phyloP scores from a whole-genome alignment of 306 rosid genomes.

The Inga leiocalycina region DNA sequence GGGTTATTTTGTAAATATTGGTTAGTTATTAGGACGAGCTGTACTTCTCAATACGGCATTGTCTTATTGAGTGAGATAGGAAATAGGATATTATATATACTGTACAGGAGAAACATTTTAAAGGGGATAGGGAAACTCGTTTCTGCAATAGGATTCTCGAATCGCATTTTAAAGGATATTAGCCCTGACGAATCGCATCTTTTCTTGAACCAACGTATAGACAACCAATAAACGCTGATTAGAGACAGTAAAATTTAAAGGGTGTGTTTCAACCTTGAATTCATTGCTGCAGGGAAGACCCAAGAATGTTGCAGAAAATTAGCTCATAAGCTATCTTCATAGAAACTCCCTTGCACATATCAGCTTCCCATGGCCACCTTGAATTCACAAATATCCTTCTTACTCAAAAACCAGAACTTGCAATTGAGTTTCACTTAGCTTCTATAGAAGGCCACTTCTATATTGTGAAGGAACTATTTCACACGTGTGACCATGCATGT shows the following conservation, averaged over 20 bases:
- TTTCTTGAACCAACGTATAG: too few relatives aligned
- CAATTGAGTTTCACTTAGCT: not conserved
- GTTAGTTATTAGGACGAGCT: too few relatives aligned
- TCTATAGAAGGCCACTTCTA: not conserved
- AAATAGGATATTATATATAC: too few relatives aligned
- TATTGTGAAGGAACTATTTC: not conserved
- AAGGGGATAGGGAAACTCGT: too few relatives aligned
- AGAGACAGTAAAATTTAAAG: not conserved
- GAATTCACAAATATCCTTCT: conserved; percentile 1
- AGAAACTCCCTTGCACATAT: not conserved
- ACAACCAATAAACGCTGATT: not conserved
- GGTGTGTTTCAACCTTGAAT: not conserved
- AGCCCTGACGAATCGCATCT: too few relatives aligned
- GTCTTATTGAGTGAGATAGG: too few relatives aligned
- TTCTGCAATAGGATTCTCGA: too few relatives aligned
- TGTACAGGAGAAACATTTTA: too few relatives aligned
- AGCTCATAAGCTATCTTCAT: not conserved
- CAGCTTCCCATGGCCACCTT: not conserved
- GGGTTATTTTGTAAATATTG: too few relatives aligned
- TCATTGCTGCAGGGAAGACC: not conserved
- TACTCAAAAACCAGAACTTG: not conserved
- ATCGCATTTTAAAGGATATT: too few relatives aligned
- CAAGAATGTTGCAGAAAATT: not conserved
- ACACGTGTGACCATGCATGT: not conserved
- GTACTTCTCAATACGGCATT: too few relatives aligned